Evolutionary conservation across 2,329 filamentous ascomycete genomes (phyloP), one percentile per base, ranked within the genome.

Genomic region (Exophiala lecanii-corni): DNA sequence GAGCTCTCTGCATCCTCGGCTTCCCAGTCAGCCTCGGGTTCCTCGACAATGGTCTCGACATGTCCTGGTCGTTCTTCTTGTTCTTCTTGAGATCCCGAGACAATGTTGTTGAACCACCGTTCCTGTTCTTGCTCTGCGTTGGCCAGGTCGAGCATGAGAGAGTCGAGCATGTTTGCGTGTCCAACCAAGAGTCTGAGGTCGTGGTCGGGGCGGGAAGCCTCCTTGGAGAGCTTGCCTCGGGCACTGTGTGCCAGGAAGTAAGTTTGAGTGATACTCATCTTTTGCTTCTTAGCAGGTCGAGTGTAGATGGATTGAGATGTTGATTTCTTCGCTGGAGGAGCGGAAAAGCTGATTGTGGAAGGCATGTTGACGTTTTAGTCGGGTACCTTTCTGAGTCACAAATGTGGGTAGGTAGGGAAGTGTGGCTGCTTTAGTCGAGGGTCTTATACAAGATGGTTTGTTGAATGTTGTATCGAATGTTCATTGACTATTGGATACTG

Each of bases 181-280:
- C 91, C 92, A 59, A 98, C 92, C 49, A 98, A 84, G 34, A 94
- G 81, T 63, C 91, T 83, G 53, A 98, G 86, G 74, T 97, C 82
- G 77, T 97, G 92, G 65, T 97, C 91, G 59, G 87, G 75, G 61
- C 84, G 84, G 68, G 82, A 81, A 73, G 92, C 92, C 73, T 97
- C 91, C 54, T 78, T 79, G 55, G 89, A 89, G 62, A 98, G 89
- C 88, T 98, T 98, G 59, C 83, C 84, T 67, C 92, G 82, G 64
- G 92, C 92, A 70, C 89, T 91, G 76, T 95, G 89, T 65, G 92
- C 92, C 60, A 97, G 84, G 74, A 88, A 95, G 84, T 97, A 98
- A 50, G 91, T 97, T 72, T 96, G 89, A 19, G 91, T 94, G 73
- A 97, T 84, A 66, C 86, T 94, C 92, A 97, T 97, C 72, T 84